Evolutionary conservation across 305 asterid species (phyloP), one percentile per base, ranked within the genome.

Genomic region (Fraxinus greggii): DNA sequence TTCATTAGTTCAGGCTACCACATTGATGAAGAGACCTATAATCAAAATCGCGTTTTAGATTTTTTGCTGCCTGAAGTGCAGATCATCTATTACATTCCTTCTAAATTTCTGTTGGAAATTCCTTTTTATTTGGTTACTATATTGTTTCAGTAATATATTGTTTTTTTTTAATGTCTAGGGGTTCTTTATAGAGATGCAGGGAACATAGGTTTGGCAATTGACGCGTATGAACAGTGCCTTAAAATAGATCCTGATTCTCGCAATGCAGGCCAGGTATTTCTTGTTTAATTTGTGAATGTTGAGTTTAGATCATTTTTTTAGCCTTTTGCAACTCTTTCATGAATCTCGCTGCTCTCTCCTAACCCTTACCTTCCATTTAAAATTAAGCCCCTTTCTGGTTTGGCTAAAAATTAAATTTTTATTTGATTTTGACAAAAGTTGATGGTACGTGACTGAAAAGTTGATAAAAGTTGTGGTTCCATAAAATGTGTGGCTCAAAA

Each of bases 131-230:
- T 70, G 61, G 38, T 32, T n/a, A 80, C 45, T 81, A 78, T 78
- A 75, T 78, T 42, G 72, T 35, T 54, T 69, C 38, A 21, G 54
- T 79, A 10, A 61, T 45, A 78, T 10, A 24, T 75, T 80, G 56
- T 23, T 72, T 83, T 83, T 82, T 81, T 78, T 85, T 78, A 0
- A 83, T 86, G 83, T 85, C 86, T 80, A 97, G 99, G 99, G 72
- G 99, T 97, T 84, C 96, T 97, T 24, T 97, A 93, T 86, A 93
- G 99, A 89, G 99, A 97, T 90, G 99, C 98, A 76, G 98, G 99
- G 69, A 95, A 87, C 86, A 97, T 97, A 88, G 88, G 93, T 88
- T 89, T 97, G 83, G 98, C 99, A 40, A 91, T 97, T 88, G 99
- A 97, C 85, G 99, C 99, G 83, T 97, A 97, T 88, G 99, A 93